Conservation (phyloP, 306 rosid species). For the Cucumis sativus region DNA sequence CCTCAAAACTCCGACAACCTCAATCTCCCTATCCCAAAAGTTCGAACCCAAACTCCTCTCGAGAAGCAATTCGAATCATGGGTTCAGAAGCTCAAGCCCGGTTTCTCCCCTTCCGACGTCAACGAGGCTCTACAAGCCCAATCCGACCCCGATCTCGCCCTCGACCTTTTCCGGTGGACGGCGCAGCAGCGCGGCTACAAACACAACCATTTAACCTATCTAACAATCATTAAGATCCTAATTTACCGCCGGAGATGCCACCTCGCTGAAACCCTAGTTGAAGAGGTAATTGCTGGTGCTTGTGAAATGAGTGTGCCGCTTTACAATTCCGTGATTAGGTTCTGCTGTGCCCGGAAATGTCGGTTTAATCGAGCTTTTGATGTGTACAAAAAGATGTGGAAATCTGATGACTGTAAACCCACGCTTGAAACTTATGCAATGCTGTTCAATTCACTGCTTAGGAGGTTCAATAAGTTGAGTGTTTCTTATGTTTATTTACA, state of each 20-base stretch:
- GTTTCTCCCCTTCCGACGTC: slow-evolving; percentile 57
- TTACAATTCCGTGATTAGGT: slow-evolving; percentile 54
- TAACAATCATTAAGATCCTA: slow-evolving; percentile 48
- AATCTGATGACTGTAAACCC: slow-evolving; percentile 47
- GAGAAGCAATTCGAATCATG: slow-evolving; percentile 76
- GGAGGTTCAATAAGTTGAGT: slow-evolving; percentile 54
- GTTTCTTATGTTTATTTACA: slow-evolving; percentile 61
- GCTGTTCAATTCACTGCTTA: slow-evolving; percentile 47
- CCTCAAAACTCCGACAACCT: slow-evolving; percentile 3
- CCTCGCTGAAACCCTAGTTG: slow-evolving; percentile 64
- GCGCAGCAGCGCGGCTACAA: slow-evolving; percentile 71
- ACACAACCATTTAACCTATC: slow-evolving; percentile 54
- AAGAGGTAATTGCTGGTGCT: slow-evolving; percentile 82
- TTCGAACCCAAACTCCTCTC: slow-evolving; percentile 44
- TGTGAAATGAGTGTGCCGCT: slow-evolving; percentile 57
- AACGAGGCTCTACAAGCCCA: slow-evolving; percentile 49
- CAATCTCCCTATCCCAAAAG: background rate
- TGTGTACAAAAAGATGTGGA: slow-evolving; percentile 67
- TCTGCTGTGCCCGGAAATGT: slow-evolving; percentile 48
- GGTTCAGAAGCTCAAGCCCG: slow-evolving; percentile 74
- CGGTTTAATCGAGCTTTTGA: slow-evolving; percentile 67
- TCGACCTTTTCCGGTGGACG: slow-evolving; percentile 95
- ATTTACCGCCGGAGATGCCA: slow-evolving; percentile 35
- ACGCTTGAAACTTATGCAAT: slow-evolving; percentile 56
- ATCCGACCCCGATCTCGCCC: slow-evolving; percentile 76